These are phyloP conservation scores for Rubus idaeus DNA, from an alignment of 306 rosid species.

Conservation along the genomic window DNA sequence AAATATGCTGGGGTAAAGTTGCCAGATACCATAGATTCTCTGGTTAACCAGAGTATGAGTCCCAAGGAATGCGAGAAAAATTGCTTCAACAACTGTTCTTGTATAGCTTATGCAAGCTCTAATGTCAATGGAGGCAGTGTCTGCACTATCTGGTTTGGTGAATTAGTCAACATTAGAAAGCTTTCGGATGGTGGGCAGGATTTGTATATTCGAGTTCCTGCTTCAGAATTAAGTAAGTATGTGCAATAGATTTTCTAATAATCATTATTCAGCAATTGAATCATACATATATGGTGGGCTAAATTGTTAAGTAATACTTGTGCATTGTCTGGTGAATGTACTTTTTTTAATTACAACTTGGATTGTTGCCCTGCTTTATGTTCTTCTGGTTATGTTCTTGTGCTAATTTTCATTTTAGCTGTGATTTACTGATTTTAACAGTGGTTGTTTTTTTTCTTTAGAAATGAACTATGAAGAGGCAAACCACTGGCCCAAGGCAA, in stretches of 20 bases:
- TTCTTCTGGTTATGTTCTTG: background rate
- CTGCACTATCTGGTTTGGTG: conserved; percentile 54
- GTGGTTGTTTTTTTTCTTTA: background rate
- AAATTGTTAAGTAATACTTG: background rate
- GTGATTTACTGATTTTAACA: background rate
- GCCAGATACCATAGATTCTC: conserved; percentile 41
- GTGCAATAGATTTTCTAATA: background rate
- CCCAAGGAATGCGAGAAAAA: conserved; percentile 36
- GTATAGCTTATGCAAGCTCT: conserved; percentile 48
- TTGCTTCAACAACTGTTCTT: conserved; percentile 56
- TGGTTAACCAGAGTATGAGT: conserved; percentile 36
- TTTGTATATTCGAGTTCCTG: conserved; percentile 34
- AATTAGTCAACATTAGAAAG: conserved; percentile 36
- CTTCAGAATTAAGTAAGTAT: conserved; percentile 41
- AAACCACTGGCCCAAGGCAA: conserved; percentile 1
- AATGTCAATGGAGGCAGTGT: conserved; percentile 30
- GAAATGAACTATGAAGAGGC: conserved; percentile 18
- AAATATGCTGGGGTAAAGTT: conserved; percentile 28
- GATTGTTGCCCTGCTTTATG: background rate
- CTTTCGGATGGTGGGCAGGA: conserved; percentile 25
- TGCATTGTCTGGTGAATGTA: background rate
- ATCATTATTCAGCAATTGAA: background rate
- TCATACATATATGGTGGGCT: background rate
- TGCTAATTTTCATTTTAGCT: background rate
- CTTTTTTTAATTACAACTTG: too few species aligned